Base-by-base conservation (phyloP, 352 stramenopile genomes). In the Pythium monospermum region DNA sequence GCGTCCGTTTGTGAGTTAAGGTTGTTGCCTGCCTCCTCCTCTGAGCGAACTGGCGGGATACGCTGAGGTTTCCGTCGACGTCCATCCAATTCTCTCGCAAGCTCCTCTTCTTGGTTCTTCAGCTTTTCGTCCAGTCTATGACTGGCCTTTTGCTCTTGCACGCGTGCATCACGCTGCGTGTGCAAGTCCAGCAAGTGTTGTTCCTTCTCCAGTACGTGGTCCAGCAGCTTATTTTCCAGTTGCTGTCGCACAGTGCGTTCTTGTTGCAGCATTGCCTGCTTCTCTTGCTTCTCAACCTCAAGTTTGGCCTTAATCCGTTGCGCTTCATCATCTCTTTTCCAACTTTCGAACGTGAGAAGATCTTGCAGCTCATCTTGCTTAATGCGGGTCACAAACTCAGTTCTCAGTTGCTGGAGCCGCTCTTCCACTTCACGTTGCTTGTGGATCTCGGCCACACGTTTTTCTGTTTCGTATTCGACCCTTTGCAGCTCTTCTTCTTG, bases 401-500 rank as follows among this genome's bases (percentile, higher is more conserved):
- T 64, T 2, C 80, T 76, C 43, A 94, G 64, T 30, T 66, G 61
- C 38, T 80, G 71, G 3, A 94, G 52, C 13, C 79, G 61, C 46
- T 91, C 75, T 55, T 87, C 80, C 41, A 85, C 71, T 40, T 85
- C 65, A 13, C 63, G 59, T 18, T 88, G 68, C 26, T 83, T 75
- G 49, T 83, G 63, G 32, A 94, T 79, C 2, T 71, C 60, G 7
- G 49, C 41, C 15, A 94, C 74, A 0, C 80, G 74, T 38, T 85
- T 71, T 15, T 87, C 68, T 0, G 78, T 78, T 39, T 91, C 81
- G 31, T 70, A 79, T 43, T 94, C 81, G n/a, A 91, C 33, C 23
- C 71, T 63, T 38, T 84, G 65, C 7, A 94, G 58, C 21, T 88
- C 75, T 54, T 94, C 81, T 72, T 91, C 77, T 57, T 91, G 69